Evolutionary conservation across 139 green algal genomes (phyloP), one percentile per base, ranked within the genome.

Genomic region (Coccomyxa sp.): DNA sequence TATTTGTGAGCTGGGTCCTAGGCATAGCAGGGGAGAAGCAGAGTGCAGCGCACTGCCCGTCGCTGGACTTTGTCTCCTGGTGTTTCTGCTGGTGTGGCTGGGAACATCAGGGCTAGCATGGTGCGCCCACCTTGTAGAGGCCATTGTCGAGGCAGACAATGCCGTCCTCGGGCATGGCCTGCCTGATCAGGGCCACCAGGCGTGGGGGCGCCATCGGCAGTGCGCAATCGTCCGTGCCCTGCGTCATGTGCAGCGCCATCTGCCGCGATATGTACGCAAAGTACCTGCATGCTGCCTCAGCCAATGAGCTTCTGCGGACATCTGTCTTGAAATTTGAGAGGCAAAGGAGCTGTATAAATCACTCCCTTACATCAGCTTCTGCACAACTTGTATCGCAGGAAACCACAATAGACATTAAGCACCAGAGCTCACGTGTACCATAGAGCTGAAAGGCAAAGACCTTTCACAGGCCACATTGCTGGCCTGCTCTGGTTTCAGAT

Each of bases 91-190:
- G 27, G 3, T 64, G 27, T 22, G n/a, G 27, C 2, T 31, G 5
- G 50, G 50, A 64, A 64, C 18, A 22, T 64, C 22, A 22, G 3
- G 22, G 50, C 2, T 34, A 37, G 44, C 14, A 74, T 85, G 44
- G 35, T 14, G 7, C 7, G 31, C 74, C 37, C 7, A 54, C 74
- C 74, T 83, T 87, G 79, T 82, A 86, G 2, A 85, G 54, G 8
- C 83, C 83, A 73, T 88, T 88, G 78, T 88, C 83, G 2, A 88
- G 78, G 34, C 76, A 83, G 9, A 81, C 39, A 16, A 86, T 84
- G 40, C 58, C 40, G 70, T 88, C 83, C 0, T 88, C 79, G 0
- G 82, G 82, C 58, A 87, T 24, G 10, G 68, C 68, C 37, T 77
- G 38, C 22, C 82, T 73, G 39, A 76, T 12, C 22, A 68, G 34